phyloP scores from a whole-genome alignment of 371 early-diverging fungal genomes.

The Syncephalis plumigaleata region DNA sequence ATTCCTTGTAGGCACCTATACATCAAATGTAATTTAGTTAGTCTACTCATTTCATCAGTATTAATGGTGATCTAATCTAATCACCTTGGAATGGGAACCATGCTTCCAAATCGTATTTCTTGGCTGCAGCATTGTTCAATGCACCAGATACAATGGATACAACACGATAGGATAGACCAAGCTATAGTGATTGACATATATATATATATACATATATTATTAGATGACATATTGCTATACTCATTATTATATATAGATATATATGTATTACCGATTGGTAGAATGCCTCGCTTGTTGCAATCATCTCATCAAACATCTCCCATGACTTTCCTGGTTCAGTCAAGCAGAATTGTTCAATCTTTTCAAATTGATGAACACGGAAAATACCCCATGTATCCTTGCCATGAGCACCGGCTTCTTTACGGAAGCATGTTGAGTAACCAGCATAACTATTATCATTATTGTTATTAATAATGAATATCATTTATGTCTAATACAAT shows the following conservation, averaged over 20 bases:
- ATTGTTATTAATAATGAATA: no score
- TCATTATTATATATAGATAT: slow-evolving; percentile 5
- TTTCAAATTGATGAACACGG: slow-evolving; percentile 99
- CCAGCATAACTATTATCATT: slow-evolving; percentile 86
- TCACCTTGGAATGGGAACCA: slow-evolving; percentile 98
- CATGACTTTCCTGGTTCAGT: slow-evolving; percentile 94
- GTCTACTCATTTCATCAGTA: no score
- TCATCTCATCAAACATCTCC: slow-evolving; percentile 98
- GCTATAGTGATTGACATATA: slow-evolving; percentile 11
- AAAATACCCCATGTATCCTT: slow-evolving; percentile 99
- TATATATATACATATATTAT: slow-evolving; percentile 13
- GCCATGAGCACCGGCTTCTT: slow-evolving; percentile 99
- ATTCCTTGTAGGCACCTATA: slow-evolving; percentile 68
- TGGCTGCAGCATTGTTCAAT: slow-evolving; percentile 98
- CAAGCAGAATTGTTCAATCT: slow-evolving; percentile 98
- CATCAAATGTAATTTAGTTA: no score
- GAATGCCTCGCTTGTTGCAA: slow-evolving; percentile 86
- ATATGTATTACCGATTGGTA: slow-evolving; percentile 56
- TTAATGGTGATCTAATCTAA: background rate
- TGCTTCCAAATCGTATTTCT: slow-evolving; percentile 99
- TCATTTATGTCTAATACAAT: background rate
- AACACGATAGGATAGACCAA: slow-evolving; percentile 91
- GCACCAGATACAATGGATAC: slow-evolving; percentile 97
- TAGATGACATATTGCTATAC: slow-evolving; percentile 27
- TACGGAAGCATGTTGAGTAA: slow-evolving; percentile 99